A percentile compares a stretch with the other conserved stretches of the same genome.
phyloP scores from a whole-genome alignment of 2,329 filamentous ascomycete species.

The Lecanicillium sp. region DNA sequence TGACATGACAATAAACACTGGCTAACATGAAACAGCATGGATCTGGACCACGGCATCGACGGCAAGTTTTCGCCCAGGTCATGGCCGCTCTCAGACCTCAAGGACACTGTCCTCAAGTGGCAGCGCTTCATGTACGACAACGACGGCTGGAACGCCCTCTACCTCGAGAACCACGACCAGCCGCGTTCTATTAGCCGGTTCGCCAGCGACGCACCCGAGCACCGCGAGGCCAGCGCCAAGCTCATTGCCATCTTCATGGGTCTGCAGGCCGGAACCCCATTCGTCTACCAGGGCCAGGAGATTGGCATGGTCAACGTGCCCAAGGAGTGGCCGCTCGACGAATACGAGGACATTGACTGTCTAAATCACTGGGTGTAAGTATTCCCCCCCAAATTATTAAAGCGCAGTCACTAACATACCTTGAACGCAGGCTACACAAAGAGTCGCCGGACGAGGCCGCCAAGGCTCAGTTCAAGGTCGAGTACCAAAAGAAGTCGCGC shows the following conservation, averaged over 20 bases:
- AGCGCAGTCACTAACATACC: conserved; percentile 2
- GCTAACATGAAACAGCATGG: conserved; percentile 28
- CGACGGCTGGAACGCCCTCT: conserved; percentile 57
- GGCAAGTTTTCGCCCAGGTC: conserved; percentile 34
- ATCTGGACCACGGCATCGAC: conserved; percentile 36
- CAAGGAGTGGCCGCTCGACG: conserved; percentile 49
- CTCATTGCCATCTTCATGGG: conserved; percentile 50
- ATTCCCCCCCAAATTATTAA: background rate
- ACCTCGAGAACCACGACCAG: conserved; percentile 61
- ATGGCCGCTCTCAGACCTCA: conserved; percentile 44
- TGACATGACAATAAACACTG: background rate
- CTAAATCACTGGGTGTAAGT: conserved; percentile 42
- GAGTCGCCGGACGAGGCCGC: conserved; percentile 30
- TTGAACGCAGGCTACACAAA: conserved; percentile 28
- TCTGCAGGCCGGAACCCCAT: conserved; percentile 54
- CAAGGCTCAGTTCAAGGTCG: conserved; percentile 26
- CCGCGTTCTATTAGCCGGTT: conserved; percentile 52
- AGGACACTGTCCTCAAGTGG: conserved; percentile 47
- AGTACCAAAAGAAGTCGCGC: conserved; percentile 52
- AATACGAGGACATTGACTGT: conserved; percentile 62
- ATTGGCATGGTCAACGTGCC: conserved; percentile 61
- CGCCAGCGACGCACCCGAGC: conserved; percentile 38
- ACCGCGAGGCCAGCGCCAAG: conserved; percentile 46
- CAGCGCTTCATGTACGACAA: conserved; percentile 52
- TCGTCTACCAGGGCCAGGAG: conserved; percentile 65